Evolutionary conservation across 139 green algal genomes (phyloP).

Genomic region (Tetradesmus lagerheimii): DNA sequence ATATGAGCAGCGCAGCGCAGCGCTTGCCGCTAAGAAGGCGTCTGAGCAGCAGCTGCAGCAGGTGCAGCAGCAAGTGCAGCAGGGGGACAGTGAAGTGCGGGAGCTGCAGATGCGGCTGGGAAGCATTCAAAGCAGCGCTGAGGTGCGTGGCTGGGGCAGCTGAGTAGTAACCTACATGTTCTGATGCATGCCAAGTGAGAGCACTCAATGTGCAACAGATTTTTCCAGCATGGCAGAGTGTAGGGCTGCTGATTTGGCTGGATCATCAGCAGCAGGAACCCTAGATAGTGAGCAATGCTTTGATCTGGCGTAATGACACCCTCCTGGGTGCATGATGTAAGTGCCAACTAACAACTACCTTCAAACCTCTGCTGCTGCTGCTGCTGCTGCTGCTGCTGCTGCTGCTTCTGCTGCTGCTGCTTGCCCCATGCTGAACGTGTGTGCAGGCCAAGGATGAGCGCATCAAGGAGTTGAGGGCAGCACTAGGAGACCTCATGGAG

Average conservation of each 20-base stretch:
- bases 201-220: too few species aligned
- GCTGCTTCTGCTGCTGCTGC: neutral
- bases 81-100: neutral
- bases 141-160: neutral
- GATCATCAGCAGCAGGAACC: too few species aligned
- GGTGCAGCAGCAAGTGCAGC: neutral
- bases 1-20: neutral
- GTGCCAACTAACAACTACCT: too few species aligned
- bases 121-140: neutral
- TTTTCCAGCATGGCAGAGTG: neutral
- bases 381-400: neutral
- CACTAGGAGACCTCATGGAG: conserved; percentile 34
- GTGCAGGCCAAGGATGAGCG: conserved; percentile 55
- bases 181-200: too few species aligned
- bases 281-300: too few species aligned
- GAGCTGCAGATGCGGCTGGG: conserved; percentile 31
- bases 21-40: neutral
- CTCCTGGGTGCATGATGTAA: too few species aligned
- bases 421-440: neutral
- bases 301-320: too few species aligned
- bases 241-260: too few species aligned
- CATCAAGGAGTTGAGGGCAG: conserved; percentile 57
- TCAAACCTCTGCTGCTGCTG: neutral
- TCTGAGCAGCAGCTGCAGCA: neutral
- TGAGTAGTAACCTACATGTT: neutral